Evolutionary conservation across 148 eudicot species (phyloP), one percentile per base, ranked within the genome.

Genomic region (Fagopyrum tataricum): DNA sequence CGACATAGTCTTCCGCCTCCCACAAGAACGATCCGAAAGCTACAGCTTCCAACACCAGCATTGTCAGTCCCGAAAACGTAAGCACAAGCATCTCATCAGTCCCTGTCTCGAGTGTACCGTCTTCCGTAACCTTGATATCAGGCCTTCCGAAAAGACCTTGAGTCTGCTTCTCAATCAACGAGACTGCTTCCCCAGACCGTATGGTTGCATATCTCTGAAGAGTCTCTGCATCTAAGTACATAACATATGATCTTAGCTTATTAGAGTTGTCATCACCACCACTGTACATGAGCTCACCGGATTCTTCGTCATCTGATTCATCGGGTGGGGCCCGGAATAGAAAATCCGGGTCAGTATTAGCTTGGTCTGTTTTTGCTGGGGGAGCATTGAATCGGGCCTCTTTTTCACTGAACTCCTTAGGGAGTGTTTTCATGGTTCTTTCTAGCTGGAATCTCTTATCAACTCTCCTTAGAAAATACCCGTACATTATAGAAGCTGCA

Each of bases 401-500:
- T 31, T 66, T 83, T 58, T 80, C 81, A 24, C 82, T 81, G 23
- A 87, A 87, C 68, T 85, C 90, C 70, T 90, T 79, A 0, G 99
- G 97, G 67, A 92, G 97, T 39, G 93, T 91, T 76, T 86, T 87
- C 99, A 95, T 90, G 20, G 94, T 76, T 81, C 87, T 82, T 76
- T 95, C 99, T 20, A 95, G 88, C 79, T 95, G 99, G 81, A 85
- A 95, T 51, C 97, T 87, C 77, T 85, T 86, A 79, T 95, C 97
- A 31, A 95, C 99, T 62, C 99, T 81, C 79, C 82, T 87, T 64
- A 95, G 87, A 79, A 95, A 95, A 77, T 95, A 95, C 0, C 99
- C 99, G 56, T 95, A 95, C 87, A 92, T 95, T 23, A 92, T 92
- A 21, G 99, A 91, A 67, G 97, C 99, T 66, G 99, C 99, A 62